Evolutionary conservation across 2,329 filamentous ascomycete species (phyloP).

Genomic region (Sporothrix globosa): DNA sequence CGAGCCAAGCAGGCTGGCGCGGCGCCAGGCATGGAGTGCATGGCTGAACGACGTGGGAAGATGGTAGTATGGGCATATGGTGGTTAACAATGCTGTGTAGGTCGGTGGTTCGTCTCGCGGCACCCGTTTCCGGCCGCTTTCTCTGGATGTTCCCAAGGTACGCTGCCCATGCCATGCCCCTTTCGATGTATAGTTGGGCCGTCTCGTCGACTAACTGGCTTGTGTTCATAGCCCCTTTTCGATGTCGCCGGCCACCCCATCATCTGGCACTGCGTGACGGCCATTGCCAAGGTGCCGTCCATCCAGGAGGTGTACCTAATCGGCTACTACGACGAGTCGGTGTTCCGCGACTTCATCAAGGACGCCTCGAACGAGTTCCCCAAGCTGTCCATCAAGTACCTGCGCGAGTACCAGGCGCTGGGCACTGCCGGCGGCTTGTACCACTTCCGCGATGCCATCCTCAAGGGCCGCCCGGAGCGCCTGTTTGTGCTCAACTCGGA

Average conservation of each 20-base stretch:
- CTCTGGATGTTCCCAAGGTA: slow-evolving; percentile 94
- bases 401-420: slow-evolving; percentile 94
- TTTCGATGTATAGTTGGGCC: background rate
- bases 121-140: slow-evolving; percentile 92
- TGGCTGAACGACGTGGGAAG: background rate
- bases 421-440: slow-evolving; percentile 96
- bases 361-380: slow-evolving; percentile 83
- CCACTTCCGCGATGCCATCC: slow-evolving; percentile 98
- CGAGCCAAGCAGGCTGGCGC: background rate
- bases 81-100: slow-evolving; percentile 51
- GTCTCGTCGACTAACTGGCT: background rate
- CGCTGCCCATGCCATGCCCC: background rate
- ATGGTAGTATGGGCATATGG: background rate
- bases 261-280: slow-evolving; percentile 95
- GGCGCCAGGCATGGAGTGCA: slow-evolving; percentile 13
- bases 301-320: slow-evolving; percentile 97
- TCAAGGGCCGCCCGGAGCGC: slow-evolving; percentile 91
- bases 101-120: slow-evolving; percentile 94
- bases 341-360: slow-evolving; percentile 98
- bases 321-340: slow-evolving; percentile 96
- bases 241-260: slow-evolving; percentile 98
- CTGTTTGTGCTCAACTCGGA: slow-evolving; percentile 98
- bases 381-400: slow-evolving; percentile 86
- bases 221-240: slow-evolving; percentile 75
- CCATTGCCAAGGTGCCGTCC: slow-evolving; percentile 84